A percentile compares a stretch with the other conserved stretches of the same genome.
Evolutionary conservation across 2,329 filamentous ascomycete species (phyloP).

Genomic region (Aspergillus caelatus): DNA sequence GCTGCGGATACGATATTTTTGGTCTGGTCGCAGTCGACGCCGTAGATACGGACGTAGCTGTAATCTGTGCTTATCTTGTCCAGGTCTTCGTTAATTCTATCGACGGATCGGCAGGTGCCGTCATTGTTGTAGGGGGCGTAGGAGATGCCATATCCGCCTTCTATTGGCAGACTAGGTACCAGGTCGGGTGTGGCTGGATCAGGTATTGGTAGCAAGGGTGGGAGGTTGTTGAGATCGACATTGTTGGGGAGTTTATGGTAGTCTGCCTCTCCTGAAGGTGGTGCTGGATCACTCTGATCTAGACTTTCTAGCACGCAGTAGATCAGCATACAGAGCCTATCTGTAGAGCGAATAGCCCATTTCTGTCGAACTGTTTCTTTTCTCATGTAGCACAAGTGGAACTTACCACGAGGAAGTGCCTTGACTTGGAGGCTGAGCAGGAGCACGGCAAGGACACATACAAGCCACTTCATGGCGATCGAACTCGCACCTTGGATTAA

Average conservation of each 20-base stretch:
- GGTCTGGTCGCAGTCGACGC: slow-evolving; percentile 76
- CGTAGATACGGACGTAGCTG: slow-evolving; percentile 73
- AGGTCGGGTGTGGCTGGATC: background rate
- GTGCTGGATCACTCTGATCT: background rate
- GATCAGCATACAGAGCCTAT: background rate
- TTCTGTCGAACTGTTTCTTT: background rate
- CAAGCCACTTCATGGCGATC: slow-evolving; percentile 21
- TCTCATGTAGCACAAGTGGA: background rate
- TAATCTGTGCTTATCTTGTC: slow-evolving; percentile 56
- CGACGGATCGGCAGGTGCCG: slow-evolving; percentile 66
- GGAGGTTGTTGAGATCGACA: background rate
- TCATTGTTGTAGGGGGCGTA: slow-evolving; percentile 62
- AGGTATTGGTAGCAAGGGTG: background rate
- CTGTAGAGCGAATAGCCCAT: too few relatives aligned
- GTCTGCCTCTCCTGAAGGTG: background rate
- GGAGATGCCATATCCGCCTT: slow-evolving; percentile 51
- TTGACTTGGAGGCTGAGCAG: slow-evolving; percentile 21
- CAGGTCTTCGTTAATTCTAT: slow-evolving; percentile 68
- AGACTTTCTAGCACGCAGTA: background rate
- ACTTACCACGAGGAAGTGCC: slow-evolving; percentile 30
- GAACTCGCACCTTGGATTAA: background rate
- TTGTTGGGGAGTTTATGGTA: background rate
- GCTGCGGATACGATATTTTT: slow-evolving; percentile 64
- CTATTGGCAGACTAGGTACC: background rate
- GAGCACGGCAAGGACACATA: slow-evolving; percentile 24